A percentile compares a stretch with the other conserved stretches of the same genome.
Evolutionary conservation across 345 rosid species (phyloP).

Genomic region (Capsella bursapastoris): DNA sequence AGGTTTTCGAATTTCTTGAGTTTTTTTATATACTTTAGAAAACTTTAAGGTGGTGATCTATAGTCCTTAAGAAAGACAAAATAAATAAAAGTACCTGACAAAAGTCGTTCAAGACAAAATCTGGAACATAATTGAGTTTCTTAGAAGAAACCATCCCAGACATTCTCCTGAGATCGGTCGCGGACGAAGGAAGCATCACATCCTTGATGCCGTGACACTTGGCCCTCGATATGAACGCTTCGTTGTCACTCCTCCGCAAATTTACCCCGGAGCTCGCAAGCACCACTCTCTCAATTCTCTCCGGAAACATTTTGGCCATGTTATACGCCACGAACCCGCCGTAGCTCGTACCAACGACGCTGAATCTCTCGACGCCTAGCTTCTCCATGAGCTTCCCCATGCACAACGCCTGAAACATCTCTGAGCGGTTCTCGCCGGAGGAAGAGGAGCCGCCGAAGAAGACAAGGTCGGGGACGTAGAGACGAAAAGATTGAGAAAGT

Average conservation of each 20-base stretch:
- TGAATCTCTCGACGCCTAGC: slow-evolving; percentile 54
- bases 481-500: slow-evolving; percentile 49
- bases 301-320: slow-evolving; percentile 72
- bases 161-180: slow-evolving; percentile 56
- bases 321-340: slow-evolving; percentile 88
- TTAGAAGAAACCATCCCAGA: slow-evolving; percentile 49
- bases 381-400: slow-evolving; percentile 62
- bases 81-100: slow-evolving; percentile 50
- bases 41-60: neutral
- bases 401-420: slow-evolving; percentile 65
- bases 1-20: neutral
- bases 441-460: slow-evolving; percentile 70
- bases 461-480: slow-evolving; percentile 80
- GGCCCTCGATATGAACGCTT: slow-evolving; percentile 53
- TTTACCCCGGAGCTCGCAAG: slow-evolving; percentile 82
- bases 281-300: slow-evolving; percentile 78
- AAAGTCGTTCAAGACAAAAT: slow-evolving; percentile 63
- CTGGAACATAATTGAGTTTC: slow-evolving; percentile 52
- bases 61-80: neutral
- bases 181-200: slow-evolving; percentile 69
- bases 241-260: slow-evolving; percentile 58
- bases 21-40: neutral
- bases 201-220: slow-evolving; percentile 47
- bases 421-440: slow-evolving; percentile 52
- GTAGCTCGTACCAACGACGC: slow-evolving; percentile 78